Percentiles rank a stretch among this genome's conserved stretches.
Evolutionary conservation across 345 rosid species (phyloP).

Genomic region (Arabis hirsuta): DNA sequence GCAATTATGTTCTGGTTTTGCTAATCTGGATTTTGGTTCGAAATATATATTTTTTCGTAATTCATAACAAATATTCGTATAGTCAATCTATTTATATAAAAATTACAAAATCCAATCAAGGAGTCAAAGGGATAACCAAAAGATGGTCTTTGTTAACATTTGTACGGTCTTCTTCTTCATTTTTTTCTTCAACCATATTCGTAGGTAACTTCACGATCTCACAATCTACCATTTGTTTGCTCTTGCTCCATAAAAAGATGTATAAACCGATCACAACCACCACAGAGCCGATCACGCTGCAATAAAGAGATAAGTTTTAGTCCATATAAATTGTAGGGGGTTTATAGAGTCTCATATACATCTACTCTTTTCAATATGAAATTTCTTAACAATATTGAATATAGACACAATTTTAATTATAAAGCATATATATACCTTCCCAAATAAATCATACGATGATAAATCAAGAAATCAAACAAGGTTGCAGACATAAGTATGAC

Average conservation of each 20-base stretch:
- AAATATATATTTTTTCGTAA: not conserved
- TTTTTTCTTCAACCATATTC: conserved; percentile 27
- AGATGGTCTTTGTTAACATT: conserved; percentile 21
- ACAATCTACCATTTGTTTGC: conserved; percentile 20
- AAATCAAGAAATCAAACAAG: conserved; percentile 16
- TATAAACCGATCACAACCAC: conserved; percentile 44
- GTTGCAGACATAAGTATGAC: conserved; percentile 20
- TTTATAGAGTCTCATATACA: no score
- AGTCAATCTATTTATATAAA: conserved; percentile 15
- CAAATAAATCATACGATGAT: conserved; percentile 36
- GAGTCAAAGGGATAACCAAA: conserved; percentile 44
- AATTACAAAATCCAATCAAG: conserved; percentile 36
- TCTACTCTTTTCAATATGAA: no score
- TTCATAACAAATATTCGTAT: not conserved
- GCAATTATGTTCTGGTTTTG: no score
- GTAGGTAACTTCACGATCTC: conserved; percentile 31
- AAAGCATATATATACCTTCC: conserved; percentile 34
- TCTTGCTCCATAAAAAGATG: conserved; percentile 44
- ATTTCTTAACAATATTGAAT: no score
- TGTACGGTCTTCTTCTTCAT: conserved; percentile 33
- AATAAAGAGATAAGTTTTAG: not conserved
- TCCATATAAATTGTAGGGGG: no score
- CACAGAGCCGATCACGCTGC: conserved; percentile 43
- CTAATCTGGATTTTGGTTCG: not conserved
- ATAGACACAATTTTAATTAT: no score